A percentile compares a stretch with the other conserved stretches of the same genome.
Conservation (phyloP, 257 asterid species). For the Solanum okadae region DNA sequence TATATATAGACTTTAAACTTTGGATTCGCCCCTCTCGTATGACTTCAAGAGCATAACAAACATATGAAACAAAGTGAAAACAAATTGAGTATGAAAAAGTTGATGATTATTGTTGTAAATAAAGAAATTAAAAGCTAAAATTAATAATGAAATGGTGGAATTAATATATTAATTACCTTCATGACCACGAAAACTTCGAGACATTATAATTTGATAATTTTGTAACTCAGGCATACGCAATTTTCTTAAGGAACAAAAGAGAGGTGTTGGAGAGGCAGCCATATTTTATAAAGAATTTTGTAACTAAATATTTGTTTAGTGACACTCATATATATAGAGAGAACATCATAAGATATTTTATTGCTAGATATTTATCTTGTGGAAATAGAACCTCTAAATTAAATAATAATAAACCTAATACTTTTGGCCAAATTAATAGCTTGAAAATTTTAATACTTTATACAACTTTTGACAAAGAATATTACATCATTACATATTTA, state of each 20-base stretch:
- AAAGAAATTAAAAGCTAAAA: background rate
- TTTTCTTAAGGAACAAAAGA: slow-evolving; percentile 1
- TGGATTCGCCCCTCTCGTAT: too few relatives aligned
- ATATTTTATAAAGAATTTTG: background rate
- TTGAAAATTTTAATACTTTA: too few relatives aligned
- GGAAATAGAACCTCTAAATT: background rate
- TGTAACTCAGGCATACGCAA: slow-evolving; percentile 11
- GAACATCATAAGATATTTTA: background rate
- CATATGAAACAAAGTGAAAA: background rate
- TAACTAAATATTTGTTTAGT: background rate
- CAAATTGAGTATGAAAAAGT: background rate
- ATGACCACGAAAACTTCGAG: slow-evolving; percentile 15
- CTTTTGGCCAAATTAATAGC: background rate
- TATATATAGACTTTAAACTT: too few relatives aligned
- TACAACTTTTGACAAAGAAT: background rate
- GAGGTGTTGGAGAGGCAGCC: slow-evolving; percentile 10
- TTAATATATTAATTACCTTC: slow-evolving; percentile 20
- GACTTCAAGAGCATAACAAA: background rate
- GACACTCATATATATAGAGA: background rate
- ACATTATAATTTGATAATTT: slow-evolving; percentile 16
- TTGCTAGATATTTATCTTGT: background rate
- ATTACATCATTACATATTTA: background rate
- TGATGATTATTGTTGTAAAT: background rate
- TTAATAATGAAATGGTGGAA: background rate
- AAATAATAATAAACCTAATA: too few relatives aligned